Evolutionary conservation across 768 basidiomycete species (phyloP), one percentile per base, ranked within the genome.

Genomic region (Mycena pura): DNA sequence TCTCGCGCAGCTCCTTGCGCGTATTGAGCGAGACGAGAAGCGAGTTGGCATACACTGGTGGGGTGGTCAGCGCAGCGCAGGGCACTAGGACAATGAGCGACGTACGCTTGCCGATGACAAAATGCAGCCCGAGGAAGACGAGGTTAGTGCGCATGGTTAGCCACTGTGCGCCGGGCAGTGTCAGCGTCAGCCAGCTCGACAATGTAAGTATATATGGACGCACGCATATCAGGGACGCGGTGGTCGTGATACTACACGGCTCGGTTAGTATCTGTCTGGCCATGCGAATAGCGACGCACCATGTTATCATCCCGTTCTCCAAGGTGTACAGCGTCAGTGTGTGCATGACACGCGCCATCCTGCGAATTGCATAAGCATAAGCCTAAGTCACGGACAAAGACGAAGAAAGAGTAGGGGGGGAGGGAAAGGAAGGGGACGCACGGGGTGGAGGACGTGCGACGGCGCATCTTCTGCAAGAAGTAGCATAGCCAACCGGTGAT

Each of bases 21-120:
- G 71, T 73, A 49, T 73, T 75, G 10, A 75, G 70, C 10, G 74
- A 73, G 8, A 75, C 70, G 1, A 78, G 68, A 10, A 75, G 60
- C 3, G 76, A 76, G 54, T 78, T 78, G 21, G 77, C 74, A 57
- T 78, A 78, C 15, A 78, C 77, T 77, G 29, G 27, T 22, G n/a
- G 43, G 19, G 43, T 21, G 22, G 11, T 15, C 31, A 17, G 9
- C 3, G 15, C 1, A 54, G 47, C 39, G 5, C n/a, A n/a, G n/a
- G n/a, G n/a, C n/a, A 39, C 24, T 25, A 15, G 32, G 17, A 24
- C 19, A 28, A 44, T 24, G 19, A 41, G 17, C 19, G 15, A 66
- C 80, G 48, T 54, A 83, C 82, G 57, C 63, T 83, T 83, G 39
- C 73, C 74, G 45, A 83, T 83, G 21, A 82, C 71, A 55, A 83